phyloP scores from a whole-genome alignment of 257 asterid species.

The Dorcoceras hygrometricum region DNA sequence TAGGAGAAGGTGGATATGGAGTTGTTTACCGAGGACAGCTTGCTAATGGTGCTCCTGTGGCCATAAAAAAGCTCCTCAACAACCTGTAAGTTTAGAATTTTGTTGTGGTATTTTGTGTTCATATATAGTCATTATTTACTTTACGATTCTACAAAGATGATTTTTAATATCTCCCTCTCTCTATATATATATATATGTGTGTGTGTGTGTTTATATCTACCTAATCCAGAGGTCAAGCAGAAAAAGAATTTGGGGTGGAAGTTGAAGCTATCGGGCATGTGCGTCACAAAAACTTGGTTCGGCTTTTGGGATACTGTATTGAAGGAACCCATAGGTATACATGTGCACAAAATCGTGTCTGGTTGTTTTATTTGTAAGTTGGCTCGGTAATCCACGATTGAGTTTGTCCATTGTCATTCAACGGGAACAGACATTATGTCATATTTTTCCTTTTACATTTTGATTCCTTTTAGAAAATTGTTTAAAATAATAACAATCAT shows the following conservation, averaged over 20 bases:
- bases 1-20: conserved; percentile 99
- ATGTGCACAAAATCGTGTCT: neutral
- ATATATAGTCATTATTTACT: neutral
- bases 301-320: conserved; percentile 89
- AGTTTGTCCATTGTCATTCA: neutral
- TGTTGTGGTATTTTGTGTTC: conserved; percentile 10
- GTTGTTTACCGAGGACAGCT: conserved; percentile 79
- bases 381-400: neutral
- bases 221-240: conserved; percentile 84
- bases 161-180: neutral
- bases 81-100: conserved; percentile 63
- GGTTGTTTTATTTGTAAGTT: conserved; percentile 7
- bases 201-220: conserved; percentile 4
- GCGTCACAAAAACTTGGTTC: conserved; percentile 91
- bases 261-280: conserved; percentile 98
- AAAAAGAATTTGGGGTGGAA: conserved; percentile 87
- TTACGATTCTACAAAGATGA: conserved; percentile 8
- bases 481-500: neutral
- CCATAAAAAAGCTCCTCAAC: conserved; percentile 90
- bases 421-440: neutral
- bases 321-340: conserved; percentile 97
- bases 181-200: neutral
- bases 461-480: neutral
- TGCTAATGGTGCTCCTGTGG: conserved; percentile 79
- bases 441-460: neutral